These are phyloP conservation scores for Alectoria sarmentosa DNA, from an alignment of 495 filamentous ascomycete species.

Conservation along the genomic window DNA sequence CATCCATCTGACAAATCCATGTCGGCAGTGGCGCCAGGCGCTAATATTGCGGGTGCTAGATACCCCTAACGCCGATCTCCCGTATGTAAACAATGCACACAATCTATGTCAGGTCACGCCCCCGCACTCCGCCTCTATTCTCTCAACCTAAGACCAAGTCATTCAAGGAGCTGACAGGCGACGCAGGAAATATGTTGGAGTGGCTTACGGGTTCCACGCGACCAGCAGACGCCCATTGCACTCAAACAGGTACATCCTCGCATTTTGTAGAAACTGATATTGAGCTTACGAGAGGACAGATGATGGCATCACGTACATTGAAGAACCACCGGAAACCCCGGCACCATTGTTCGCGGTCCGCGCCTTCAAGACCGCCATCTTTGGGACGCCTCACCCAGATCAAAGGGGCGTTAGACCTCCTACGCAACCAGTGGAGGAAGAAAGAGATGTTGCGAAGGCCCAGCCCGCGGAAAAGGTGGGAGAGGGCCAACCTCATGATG, in stretches of 20 bases:
- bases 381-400: conserved; percentile 60
- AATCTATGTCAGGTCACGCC: background rate
- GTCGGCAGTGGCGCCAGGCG: background rate
- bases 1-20: background rate
- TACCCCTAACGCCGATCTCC: background rate
- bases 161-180: background rate
- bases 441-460: background rate
- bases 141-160: background rate
- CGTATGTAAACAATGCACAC: background rate
- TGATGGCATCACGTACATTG: conserved; percentile 18
- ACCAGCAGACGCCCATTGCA: background rate
- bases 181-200: conserved; percentile 29
- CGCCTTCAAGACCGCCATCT: conserved; percentile 84
- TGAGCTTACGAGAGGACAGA: conserved; percentile 11
- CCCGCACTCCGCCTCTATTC: background rate
- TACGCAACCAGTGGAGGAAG: background rate
- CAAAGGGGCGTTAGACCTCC: conserved; percentile 17
- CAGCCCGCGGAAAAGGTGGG: conserved; percentile 9
- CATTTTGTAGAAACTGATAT: background rate
- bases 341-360: conserved; percentile 90
- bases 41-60: background rate
- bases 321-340: conserved; percentile 81
- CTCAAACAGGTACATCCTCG: conserved; percentile 17
- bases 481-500: conserved; percentile 14
- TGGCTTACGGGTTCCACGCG: conserved; percentile 34